Evolutionary conservation across 2,329 filamentous ascomycete genomes (phyloP).

Genomic region (Aspergillus latus): DNA sequence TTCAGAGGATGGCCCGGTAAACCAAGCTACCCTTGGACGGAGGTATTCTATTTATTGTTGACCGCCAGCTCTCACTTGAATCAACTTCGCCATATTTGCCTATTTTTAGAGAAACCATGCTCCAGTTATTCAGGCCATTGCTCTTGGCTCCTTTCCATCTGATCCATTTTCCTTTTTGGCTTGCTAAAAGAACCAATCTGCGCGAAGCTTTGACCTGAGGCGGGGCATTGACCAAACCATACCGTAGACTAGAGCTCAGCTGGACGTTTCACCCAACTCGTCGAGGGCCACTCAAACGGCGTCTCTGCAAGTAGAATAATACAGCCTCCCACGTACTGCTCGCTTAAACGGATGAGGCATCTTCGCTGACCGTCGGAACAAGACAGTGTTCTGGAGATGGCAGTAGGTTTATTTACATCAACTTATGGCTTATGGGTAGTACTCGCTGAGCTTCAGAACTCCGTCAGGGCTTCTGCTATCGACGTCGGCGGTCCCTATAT

Average conservation of each 20-base stretch:
- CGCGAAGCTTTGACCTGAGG: constrained; percentile 7
- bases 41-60: constrained; percentile 8
- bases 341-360: constrained; percentile 5
- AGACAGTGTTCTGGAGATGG: not conserved
- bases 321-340: not conserved
- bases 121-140: constrained; percentile 9
- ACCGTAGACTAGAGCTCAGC: constrained; percentile 6
- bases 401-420: not conserved
- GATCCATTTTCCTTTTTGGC: constrained; percentile 5
- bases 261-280: constrained; percentile 21
- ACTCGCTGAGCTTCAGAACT: not conserved
- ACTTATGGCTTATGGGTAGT: not conserved
- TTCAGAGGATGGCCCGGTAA: constrained; percentile 7
- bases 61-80: constrained; percentile 12
- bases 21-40: not conserved
- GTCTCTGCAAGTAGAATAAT: constrained; percentile 3
- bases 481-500: constrained; percentile 29
- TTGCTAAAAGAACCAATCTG: constrained; percentile 17
- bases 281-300: constrained; percentile 7
- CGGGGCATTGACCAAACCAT: constrained; percentile 11
- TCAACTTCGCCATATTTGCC: constrained; percentile 5
- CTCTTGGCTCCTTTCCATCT: not conserved
- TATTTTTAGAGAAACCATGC: constrained; percentile 19
- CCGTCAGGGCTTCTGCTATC: constrained; percentile 8
- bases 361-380: not conserved